Conservation (phyloP, 2,329 filamentous ascomycete genomes). For the Exophiala calicioides region DNA sequence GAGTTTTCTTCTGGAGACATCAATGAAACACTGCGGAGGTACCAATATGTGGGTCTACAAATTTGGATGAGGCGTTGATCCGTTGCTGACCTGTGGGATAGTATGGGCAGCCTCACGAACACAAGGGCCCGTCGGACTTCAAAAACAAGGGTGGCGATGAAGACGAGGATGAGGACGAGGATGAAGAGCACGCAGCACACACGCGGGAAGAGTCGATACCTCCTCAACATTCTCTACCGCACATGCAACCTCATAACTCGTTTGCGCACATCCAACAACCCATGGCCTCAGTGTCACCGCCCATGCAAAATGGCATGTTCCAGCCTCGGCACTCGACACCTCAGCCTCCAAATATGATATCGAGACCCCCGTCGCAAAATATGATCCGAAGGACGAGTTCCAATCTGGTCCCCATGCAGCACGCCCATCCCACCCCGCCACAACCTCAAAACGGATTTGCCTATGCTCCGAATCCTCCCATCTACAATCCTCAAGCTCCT, state of each 20-base stretch:
- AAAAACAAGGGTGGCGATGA: slow-evolving; percentile 75
- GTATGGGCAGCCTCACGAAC: slow-evolving; percentile 92
- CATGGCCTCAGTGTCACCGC: slow-evolving; percentile 84
- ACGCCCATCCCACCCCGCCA: slow-evolving; percentile 62
- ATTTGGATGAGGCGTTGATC: too few species aligned
- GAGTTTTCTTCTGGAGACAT: slow-evolving; percentile 96
- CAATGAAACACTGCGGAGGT: slow-evolving; percentile 81
- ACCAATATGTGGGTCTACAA: slow-evolving; percentile 87
- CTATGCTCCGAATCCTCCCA: slow-evolving; percentile 81
- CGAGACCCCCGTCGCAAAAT: slow-evolving; percentile 77
- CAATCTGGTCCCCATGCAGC: slow-evolving; percentile 67
- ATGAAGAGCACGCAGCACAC: slow-evolving; percentile 54
- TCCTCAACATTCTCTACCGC: slow-evolving; percentile 55
- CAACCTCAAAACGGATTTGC: slow-evolving; percentile 70
- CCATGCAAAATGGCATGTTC: slow-evolving; percentile 76
- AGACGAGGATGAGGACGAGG: slow-evolving; percentile 78
- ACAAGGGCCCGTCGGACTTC: slow-evolving; percentile 93
- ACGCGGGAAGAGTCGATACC: slow-evolving; percentile 65
- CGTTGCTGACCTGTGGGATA: slow-evolving; percentile 42
- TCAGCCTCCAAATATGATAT: slow-evolving; percentile 69
- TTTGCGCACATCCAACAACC: slow-evolving; percentile 81
- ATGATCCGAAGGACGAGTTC: slow-evolving; percentile 74
- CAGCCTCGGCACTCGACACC: slow-evolving; percentile 76
- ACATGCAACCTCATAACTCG: slow-evolving; percentile 66
- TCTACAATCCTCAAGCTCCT: slow-evolving; percentile 70